These are phyloP conservation scores for Fusarium nodosum DNA, from an alignment of 2,329 filamentous ascomycete genomes.

Conservation along the genomic window DNA sequence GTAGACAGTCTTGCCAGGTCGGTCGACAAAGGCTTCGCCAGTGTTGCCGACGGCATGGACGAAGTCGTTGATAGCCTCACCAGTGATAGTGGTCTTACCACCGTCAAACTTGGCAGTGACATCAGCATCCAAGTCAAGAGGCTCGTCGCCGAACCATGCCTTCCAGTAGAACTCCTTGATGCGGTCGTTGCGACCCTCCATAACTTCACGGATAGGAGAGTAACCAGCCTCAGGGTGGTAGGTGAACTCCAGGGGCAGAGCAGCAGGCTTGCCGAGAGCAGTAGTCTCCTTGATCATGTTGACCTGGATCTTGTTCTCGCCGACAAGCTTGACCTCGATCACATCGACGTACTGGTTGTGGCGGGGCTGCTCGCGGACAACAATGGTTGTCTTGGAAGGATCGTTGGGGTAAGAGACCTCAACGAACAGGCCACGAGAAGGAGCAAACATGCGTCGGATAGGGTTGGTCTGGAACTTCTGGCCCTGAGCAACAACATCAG, in stretches of 20 bases:
- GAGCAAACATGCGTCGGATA: conserved; percentile 90
- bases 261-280: conserved; percentile 83
- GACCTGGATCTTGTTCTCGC: conserved; percentile 84
- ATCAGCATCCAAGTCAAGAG: conserved; percentile 83
- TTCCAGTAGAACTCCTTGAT: conserved; percentile 99
- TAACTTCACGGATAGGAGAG: conserved; percentile 96
- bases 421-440: conserved; percentile 86
- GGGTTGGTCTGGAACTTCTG: conserved; percentile 98
- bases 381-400: conserved; percentile 84
- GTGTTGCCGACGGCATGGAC: conserved; percentile 99
- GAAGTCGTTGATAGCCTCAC: conserved; percentile 96
- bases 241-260: conserved; percentile 87
- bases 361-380: conserved; percentile 87
- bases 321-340: conserved; percentile 83
- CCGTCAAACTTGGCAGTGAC: conserved; percentile 92
- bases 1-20: conserved; percentile 92
- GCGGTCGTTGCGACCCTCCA: conserved; percentile 94
- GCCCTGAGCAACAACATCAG: conserved; percentile 93
- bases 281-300: conserved; percentile 95
- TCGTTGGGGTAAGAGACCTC: conserved; percentile 88
- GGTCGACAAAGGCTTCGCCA: conserved; percentile 95
- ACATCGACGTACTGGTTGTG: conserved; percentile 90
- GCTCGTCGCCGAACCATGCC: conserved; percentile 94
- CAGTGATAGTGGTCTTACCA: conserved; percentile 86
- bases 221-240: conserved; percentile 97